A percentile compares a stretch with the other conserved stretches of the same genome.
These are phyloP conservation scores for Coffea eugenioides DNA, from an alignment of 257 asterid genomes.

Conservation along the genomic window DNA sequence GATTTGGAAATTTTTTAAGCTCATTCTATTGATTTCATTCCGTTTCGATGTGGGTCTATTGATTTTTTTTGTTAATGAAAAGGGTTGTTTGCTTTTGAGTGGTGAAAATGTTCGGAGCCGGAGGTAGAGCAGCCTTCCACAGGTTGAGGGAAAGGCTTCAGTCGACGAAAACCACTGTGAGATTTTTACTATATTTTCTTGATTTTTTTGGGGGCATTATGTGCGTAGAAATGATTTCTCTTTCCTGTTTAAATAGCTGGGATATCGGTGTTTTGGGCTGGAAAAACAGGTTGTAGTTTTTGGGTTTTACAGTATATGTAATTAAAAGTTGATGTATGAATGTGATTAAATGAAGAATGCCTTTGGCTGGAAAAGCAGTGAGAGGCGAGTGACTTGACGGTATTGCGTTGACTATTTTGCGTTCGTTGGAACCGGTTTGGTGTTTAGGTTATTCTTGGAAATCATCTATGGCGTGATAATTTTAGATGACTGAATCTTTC, in stretches of 20 bases:
- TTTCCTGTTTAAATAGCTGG: not conserved
- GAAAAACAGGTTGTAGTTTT: not conserved
- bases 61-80: not conserved
- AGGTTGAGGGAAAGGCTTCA: constrained; percentile 25
- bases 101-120: constrained; percentile 32
- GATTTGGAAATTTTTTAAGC: no score
- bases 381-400: no score
- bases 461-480: not conserved
- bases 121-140: constrained; percentile 23
- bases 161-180: constrained; percentile 26
- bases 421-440: not conserved
- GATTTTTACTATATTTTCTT: not conserved
- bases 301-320: not conserved
- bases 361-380: not conserved
- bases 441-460: not conserved
- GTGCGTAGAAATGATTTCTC: not conserved
- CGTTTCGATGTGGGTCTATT: not conserved
- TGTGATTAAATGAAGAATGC: not conserved
- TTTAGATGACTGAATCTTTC: not conserved
- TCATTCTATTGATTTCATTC: no score
- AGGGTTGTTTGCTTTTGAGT: constrained; percentile 5
- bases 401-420: not conserved
- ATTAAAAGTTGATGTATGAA: not conserved
- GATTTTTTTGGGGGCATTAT: no score
- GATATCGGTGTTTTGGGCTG: no score